These are phyloP conservation scores for Aspergillus calidoustus DNA, from an alignment of 2,329 filamentous ascomycete species.

Conservation along the genomic window DNA sequence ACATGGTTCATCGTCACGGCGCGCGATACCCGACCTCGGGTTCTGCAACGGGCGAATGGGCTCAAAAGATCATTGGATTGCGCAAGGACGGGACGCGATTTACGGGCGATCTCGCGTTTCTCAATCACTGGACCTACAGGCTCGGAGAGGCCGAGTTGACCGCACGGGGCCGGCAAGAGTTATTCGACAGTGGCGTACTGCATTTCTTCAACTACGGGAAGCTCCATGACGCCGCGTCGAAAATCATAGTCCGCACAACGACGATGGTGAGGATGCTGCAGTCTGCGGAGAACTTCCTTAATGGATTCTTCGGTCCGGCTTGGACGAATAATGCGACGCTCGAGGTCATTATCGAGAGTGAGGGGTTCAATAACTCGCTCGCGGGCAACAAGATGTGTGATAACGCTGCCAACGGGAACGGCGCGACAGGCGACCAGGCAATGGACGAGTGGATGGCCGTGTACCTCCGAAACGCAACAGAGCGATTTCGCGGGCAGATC, in stretches of 20 bases:
- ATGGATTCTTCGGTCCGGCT: slow-evolving; percentile 76
- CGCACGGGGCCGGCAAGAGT: no score
- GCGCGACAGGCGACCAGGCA: no score
- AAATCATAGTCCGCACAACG: slow-evolving; percentile 74
- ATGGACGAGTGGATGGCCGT: slow-evolving; percentile 58
- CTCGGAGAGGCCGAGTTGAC: no score
- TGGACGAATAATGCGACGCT: slow-evolving; percentile 74
- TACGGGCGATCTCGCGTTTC: no score
- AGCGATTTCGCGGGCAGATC: slow-evolving; percentile 59
- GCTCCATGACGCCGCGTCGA: slow-evolving; percentile 72
- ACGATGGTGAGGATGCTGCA: slow-evolving; percentile 79
- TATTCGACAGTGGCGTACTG: no score
- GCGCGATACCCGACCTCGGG: no score
- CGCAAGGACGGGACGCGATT: no score
- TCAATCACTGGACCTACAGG: no score
- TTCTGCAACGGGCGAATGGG: no score
- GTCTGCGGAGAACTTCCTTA: slow-evolving; percentile 76
- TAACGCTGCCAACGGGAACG: neutral
- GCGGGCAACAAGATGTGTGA: slow-evolving; percentile 14
- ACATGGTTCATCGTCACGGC: neutral
- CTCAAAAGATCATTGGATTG: no score
- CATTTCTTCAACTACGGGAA: slow-evolving; percentile 34
- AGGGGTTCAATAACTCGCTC: slow-evolving; percentile 42
- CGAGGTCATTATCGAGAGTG: slow-evolving; percentile 73
- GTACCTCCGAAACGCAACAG: slow-evolving; percentile 69